phyloP scores from a whole-genome alignment of 495 filamentous ascomycete species.

The Trichoderma orchidacearum region DNA sequence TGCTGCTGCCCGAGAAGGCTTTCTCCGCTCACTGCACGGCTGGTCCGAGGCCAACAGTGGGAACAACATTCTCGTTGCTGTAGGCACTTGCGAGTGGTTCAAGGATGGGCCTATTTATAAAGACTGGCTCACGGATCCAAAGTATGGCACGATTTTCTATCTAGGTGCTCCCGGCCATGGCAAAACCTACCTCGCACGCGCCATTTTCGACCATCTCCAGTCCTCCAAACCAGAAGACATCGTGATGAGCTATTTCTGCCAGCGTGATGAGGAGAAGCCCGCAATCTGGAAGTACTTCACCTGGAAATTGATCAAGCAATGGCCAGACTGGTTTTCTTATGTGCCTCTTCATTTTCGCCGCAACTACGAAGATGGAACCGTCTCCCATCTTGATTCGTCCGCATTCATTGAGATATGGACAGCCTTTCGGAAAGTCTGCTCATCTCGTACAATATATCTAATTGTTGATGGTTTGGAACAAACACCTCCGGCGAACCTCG shows the following conservation, averaged over 20 bases:
- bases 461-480: neutral
- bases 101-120: neutral
- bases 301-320: neutral
- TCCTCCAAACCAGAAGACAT: neutral
- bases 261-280: neutral
- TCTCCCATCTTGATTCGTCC: neutral
- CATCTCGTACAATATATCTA: neutral
- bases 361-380: neutral
- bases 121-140: neutral
- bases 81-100: neutral
- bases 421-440: neutral
- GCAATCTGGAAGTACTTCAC: neutral
- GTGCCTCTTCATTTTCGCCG: neutral
- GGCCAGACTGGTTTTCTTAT: neutral
- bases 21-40: neutral
- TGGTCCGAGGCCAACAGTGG: neutral
- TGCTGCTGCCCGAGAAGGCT: neutral
- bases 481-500: neutral
- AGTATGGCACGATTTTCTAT: neutral
- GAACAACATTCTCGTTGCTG: neutral
- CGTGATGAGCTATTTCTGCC: neutral
- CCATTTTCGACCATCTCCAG: neutral
- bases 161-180: neutral
- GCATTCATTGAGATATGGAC: neutral
- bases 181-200: neutral